A percentile compares a stretch with the other conserved stretches of the same genome.
phyloP scores from a whole-genome alignment of 331 rosid genomes.

The Malus hybrid region DNA sequence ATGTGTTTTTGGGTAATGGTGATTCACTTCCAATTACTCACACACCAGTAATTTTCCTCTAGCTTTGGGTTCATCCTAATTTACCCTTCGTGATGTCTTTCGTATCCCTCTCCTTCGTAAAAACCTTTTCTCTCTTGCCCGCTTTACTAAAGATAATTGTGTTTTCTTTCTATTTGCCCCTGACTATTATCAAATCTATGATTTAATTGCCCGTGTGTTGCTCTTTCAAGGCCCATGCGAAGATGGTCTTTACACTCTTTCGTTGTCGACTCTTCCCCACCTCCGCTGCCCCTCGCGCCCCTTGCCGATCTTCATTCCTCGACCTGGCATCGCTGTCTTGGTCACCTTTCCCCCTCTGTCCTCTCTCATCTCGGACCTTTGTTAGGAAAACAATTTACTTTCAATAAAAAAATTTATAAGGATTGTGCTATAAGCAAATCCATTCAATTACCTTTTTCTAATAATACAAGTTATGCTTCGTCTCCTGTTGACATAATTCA shows the following conservation, averaged over 20 bases:
- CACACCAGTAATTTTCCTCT: background rate
- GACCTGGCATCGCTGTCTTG: background rate
- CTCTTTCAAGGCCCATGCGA: background rate
- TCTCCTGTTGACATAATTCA: background rate
- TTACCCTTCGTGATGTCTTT: background rate
- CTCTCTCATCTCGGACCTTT: background rate
- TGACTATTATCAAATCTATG: background rate
- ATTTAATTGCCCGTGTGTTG: background rate
- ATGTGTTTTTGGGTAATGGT: background rate
- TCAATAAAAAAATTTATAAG: background rate
- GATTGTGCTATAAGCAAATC: background rate
- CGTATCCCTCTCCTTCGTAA: background rate
- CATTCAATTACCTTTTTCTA: background rate
- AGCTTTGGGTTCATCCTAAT: background rate
- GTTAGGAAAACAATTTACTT: background rate
- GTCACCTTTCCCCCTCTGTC: background rate
- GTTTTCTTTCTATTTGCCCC: background rate
- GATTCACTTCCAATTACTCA: background rate
- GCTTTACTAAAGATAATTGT: background rate
- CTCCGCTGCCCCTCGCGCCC: background rate
- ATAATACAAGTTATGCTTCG: background rate
- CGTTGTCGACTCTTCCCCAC: too few relatives aligned
- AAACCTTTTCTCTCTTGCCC: background rate
- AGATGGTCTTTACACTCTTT: background rate
- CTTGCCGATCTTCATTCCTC: background rate